Evolutionary conservation across 805 yeast species (phyloP).

Genomic region (Yamadazyma olivae): DNA sequence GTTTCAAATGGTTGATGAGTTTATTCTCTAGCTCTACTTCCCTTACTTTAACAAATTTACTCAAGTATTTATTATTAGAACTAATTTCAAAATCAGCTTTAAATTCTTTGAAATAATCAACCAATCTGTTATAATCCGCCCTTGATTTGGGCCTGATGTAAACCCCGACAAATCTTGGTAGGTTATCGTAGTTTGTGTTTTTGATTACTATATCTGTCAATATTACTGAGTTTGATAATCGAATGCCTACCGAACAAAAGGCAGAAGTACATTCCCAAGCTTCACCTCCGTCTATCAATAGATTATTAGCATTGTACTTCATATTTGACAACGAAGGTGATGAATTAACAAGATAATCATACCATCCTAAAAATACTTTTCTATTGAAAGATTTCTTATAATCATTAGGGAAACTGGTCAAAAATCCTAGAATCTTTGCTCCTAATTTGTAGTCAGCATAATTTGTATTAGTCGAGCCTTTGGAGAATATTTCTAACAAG

Average conservation of each 20-base stretch:
- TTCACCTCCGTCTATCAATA: slow-evolving; percentile 29
- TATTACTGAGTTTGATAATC: slow-evolving; percentile 28
- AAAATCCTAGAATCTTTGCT: slow-evolving; percentile 37
- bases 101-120: slow-evolving; percentile 16
- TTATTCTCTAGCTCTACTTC: slow-evolving; percentile 16
- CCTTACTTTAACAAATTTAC: slow-evolving; percentile 29
- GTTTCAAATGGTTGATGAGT: slow-evolving; percentile 23
- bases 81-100: slow-evolving; percentile 8
- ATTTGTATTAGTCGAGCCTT: slow-evolving; percentile 34
- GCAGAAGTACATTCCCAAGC: slow-evolving; percentile 29
- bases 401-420: slow-evolving; percentile 24
- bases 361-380: slow-evolving; percentile 38
- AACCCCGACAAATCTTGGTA: slow-evolving; percentile 20
- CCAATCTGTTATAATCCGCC: slow-evolving; percentile 15
- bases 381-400: slow-evolving; percentile 20
- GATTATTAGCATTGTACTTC: slow-evolving; percentile 38
- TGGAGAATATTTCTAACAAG: slow-evolving; percentile 27
- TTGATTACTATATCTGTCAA: slow-evolving; percentile 33
- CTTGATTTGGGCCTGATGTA: slow-evolving; percentile 27
- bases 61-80: slow-evolving; percentile 22
- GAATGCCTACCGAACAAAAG: slow-evolving; percentile 32
- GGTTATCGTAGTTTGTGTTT: slow-evolving; percentile 9
- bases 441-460: slow-evolving; percentile 40
- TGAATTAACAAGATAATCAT: slow-evolving; percentile 26
- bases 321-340: slow-evolving; percentile 20